Evolutionary conservation across 495 filamentous ascomycete species (phyloP).

Genomic region (Penicillium waksmanii): DNA sequence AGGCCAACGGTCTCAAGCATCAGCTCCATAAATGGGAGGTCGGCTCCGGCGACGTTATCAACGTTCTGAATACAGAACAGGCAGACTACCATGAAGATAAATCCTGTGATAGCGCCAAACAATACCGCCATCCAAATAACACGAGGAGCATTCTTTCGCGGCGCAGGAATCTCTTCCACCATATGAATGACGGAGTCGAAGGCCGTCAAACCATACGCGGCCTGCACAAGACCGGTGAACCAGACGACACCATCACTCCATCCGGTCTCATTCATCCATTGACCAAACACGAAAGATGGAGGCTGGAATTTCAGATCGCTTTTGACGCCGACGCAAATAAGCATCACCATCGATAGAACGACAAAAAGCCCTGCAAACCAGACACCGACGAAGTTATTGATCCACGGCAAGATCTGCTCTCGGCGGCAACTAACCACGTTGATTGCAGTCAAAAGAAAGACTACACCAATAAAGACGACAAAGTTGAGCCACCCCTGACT

Average conservation of each 20-base stretch:
- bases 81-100: slow-evolving; percentile 74
- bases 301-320: slow-evolving; percentile 45
- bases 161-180: slow-evolving; percentile 54
- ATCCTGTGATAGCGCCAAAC: slow-evolving; percentile 60
- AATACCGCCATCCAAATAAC: slow-evolving; percentile 49
- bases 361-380: slow-evolving; percentile 51
- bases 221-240: slow-evolving; percentile 65
- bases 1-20: slow-evolving; percentile 46
- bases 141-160: slow-evolving; percentile 44
- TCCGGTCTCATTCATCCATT: slow-evolving; percentile 64
- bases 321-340: slow-evolving; percentile 49
- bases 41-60: slow-evolving; percentile 55
- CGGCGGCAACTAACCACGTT: slow-evolving; percentile 52
- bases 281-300: slow-evolving; percentile 55
- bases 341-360: slow-evolving; percentile 44
- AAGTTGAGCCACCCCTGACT: slow-evolving; percentile 49
- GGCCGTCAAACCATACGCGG: slow-evolving; percentile 62
- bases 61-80: slow-evolving; percentile 73
- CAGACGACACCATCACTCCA: slow-evolving; percentile 66
- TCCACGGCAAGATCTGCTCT: slow-evolving; percentile 47
- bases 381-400: slow-evolving; percentile 54
- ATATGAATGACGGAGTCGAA: slow-evolving; percentile 68
- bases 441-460: slow-evolving; percentile 41
- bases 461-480: slow-evolving; percentile 46
- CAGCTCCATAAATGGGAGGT: slow-evolving; percentile 51